Conservation (phyloP, 306 rosid species). For the Cicer arietinum region DNA sequence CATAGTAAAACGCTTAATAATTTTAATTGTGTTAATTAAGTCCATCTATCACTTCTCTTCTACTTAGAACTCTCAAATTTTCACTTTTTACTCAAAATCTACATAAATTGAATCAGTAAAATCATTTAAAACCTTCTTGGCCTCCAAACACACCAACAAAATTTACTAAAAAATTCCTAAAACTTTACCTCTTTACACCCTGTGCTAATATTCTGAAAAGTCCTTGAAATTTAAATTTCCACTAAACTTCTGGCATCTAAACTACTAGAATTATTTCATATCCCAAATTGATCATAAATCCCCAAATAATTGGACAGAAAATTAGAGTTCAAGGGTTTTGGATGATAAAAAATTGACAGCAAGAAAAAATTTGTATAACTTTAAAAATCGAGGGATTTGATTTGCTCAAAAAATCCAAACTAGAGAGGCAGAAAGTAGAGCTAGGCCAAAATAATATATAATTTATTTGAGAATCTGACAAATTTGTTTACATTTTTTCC, state of each 20-base stretch:
- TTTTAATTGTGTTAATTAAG: too few species aligned
- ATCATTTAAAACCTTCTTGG: neutral
- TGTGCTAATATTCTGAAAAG: neutral
- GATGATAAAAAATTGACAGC: neutral
- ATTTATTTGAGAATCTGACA: constrained; percentile 28
- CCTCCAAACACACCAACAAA: neutral
- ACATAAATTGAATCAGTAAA: neutral
- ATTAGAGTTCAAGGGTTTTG: neutral
- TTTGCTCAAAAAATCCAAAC: constrained; percentile 8
- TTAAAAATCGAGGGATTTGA: constrained; percentile 15
- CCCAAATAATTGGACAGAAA: neutral
- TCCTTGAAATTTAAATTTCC: neutral
- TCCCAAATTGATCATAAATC: neutral
- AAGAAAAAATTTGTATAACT: neutral
- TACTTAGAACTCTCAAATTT: neutral
- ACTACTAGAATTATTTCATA: neutral
- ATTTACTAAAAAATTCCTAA: neutral
- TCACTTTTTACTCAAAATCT: neutral
- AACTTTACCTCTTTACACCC: neutral
- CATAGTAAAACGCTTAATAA: too few species aligned
- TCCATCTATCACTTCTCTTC: neutral
- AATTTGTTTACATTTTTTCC: constrained; percentile 17
- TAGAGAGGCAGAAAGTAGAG: constrained; percentile 2
- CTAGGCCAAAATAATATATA: neutral
- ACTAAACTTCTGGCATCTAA: neutral